Evolutionary conservation across 306 rosid species (phyloP).

Genomic region (Herpetospermum pedunculosum): DNA sequence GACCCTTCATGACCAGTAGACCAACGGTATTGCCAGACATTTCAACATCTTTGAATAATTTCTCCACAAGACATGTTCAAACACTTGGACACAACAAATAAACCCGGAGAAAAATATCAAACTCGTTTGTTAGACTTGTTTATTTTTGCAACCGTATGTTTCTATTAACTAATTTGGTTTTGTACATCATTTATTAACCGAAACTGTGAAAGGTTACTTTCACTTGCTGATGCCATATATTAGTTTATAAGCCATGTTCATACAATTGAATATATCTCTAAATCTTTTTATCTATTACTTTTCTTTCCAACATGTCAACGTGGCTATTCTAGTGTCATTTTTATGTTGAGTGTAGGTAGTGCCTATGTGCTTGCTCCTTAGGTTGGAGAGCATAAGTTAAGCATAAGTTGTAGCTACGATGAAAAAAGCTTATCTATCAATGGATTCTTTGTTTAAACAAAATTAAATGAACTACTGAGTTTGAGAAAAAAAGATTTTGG

Average conservation of each 20-base stretch:
- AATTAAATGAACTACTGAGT: slow-evolving; percentile 1
- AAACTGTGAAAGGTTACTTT: not conserved
- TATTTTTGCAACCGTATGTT: not conserved
- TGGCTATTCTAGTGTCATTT: slow-evolving; percentile 1
- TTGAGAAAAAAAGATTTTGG: slow-evolving; percentile 12
- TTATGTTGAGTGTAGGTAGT: not conserved
- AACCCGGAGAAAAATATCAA: not conserved
- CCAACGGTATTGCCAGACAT: no score
- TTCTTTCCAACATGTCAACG: not conserved
- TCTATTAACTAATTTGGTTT: not conserved
- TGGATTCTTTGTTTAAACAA: not conserved
- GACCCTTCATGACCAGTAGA: no score
- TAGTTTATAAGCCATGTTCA: not conserved
- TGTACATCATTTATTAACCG: not conserved
- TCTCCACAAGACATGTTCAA: not conserved
- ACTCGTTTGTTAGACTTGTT: not conserved
- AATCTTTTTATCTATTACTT: not conserved
- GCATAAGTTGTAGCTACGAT: not conserved
- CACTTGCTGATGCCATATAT: not conserved
- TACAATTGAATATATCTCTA: not conserved
- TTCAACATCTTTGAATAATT: no score
- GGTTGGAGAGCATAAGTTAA: not conserved
- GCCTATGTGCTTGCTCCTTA: not conserved
- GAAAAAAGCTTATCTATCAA: slow-evolving; percentile 1
- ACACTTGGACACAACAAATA: not conserved